Percentiles rank a stretch among this genome's conserved stretches.
phyloP scores from a whole-genome alignment of 176 grass and related monocot genomes.

The Canna indica region DNA sequence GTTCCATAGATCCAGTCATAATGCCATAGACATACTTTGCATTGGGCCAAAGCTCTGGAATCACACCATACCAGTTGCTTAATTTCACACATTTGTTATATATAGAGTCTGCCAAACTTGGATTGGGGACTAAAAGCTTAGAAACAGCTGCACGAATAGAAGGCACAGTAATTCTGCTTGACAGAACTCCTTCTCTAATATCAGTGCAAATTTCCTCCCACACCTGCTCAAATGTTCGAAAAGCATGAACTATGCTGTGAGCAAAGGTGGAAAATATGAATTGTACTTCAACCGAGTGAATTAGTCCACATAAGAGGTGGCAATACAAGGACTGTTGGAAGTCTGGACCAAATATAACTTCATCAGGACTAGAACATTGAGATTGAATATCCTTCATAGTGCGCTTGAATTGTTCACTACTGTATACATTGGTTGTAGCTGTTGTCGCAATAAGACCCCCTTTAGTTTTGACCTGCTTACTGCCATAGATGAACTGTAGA shows the following conservation, averaged over 20 bases:
- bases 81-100: constrained; percentile 42
- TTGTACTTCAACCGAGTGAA: constrained; percentile 65
- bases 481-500: constrained; percentile 82
- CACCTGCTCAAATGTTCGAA: constrained; percentile 64
- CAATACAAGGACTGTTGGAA: constrained; percentile 82
- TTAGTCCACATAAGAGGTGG: constrained; percentile 82
- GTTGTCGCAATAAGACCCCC: constrained; percentile 70
- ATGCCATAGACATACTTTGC: constrained; percentile 77
- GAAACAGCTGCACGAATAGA: constrained; percentile 59
- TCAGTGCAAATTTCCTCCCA: constrained; percentile 79
- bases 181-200: constrained; percentile 77
- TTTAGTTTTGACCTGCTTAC: constrained; percentile 60
- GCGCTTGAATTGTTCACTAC: constrained; percentile 47
- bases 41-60: constrained; percentile 84
- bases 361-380: constrained; percentile 66
- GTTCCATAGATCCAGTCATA: constrained; percentile 99
- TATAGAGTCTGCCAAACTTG: constrained; percentile 56
- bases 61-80: constrained; percentile 85
- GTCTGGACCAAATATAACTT: constrained; percentile 66
- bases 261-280: constrained; percentile 68
- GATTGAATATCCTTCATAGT: constrained; percentile 59
- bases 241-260: constrained; percentile 80
- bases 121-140: constrained; percentile 61
- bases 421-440: constrained; percentile 76
- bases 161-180: constrained; percentile 43